Evolutionary conservation across 345 rosid genomes (phyloP), one percentile per base, ranked within the genome.

Genomic region (Arabidopsis suecica): DNA sequence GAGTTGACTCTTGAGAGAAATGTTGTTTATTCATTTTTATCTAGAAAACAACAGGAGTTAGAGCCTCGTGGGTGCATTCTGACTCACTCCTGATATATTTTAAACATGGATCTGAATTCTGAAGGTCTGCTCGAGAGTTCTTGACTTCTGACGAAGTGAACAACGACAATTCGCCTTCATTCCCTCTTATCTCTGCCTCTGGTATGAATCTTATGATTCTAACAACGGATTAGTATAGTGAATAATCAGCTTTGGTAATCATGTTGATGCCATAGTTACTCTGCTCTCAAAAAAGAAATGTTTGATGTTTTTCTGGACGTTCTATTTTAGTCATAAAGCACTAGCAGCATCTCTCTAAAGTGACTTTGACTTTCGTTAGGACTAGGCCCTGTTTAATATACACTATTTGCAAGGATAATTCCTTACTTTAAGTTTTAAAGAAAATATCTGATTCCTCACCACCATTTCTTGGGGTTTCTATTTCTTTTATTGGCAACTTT

Each of bases 1-100:
- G 81, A 72, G 83, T 82, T 86, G 92, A 89, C 90, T 81, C 80
- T 69, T 58, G 55, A 55, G 55, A 55, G 53, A 47, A 73, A 55
- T 61, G 20, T 33, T 68, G 58, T 78, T 78, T 82, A 83, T 86
- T 84, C 85, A 81, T 76, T 65, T 73, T 72, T 84, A 86, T 86
- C 89, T 80, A 72, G 49, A 75, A 41, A 66, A 60, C 45, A 5
- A 48, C 34, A 23, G 54, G 69, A 61, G 11, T 59, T 42, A 51
- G 65, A 79, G 72, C 9, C 73, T 77, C 72, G 45, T 37, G 79
- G 70, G 80, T 69, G 80, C 82, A 78, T 80, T 84, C 81, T 73
- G 82, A 79, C 75, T 79, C 78, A 79, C 65, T 45, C 54, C 49
- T 55, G 30, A 11, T 20, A 63, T 62, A 78, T 71, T 70, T 68